A percentile compares a stretch with the other conserved stretches of the same genome.
Conservation (phyloP, 2,329 filamentous ascomycete species). For the Colletotrichum lindemuthianum region DNA sequence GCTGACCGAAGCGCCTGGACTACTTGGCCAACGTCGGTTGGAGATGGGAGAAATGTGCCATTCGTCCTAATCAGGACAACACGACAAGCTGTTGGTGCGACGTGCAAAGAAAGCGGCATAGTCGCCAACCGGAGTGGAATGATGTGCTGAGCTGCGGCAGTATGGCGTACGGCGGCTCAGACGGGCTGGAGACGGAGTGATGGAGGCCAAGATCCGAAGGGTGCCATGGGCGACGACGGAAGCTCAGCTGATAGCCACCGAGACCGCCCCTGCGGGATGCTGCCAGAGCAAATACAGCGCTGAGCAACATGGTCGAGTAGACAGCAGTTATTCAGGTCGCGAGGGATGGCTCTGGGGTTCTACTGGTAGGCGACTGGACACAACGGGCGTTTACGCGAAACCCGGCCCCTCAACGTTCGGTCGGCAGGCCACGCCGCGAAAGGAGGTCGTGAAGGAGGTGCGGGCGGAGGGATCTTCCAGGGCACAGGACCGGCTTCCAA, state of each 20-base stretch:
- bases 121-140: not conserved
- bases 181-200: conserved; percentile 10
- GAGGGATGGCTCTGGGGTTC: no score
- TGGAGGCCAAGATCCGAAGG: conserved; percentile 11
- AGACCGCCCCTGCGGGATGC: conserved; percentile 7
- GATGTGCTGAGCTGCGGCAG: not conserved
- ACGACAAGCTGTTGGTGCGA: no score
- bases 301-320: not conserved
- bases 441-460: not conserved
- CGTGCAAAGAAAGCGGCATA: not conserved
- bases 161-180: not conserved
- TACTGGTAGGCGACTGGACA: not conserved
- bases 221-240: conserved; percentile 1
- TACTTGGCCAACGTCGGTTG: no score
- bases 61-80: no score
- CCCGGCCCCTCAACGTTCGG: conserved; percentile 16
- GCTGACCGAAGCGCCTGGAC: no score
- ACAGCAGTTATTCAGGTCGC: not conserved
- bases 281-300: not conserved
- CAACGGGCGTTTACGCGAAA: not conserved
- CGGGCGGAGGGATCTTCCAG: conserved; percentile 11
- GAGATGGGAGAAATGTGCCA: no score
- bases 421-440: conserved; percentile 19
- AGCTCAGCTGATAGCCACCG: conserved; percentile 24
- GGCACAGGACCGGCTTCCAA: no score